Evolutionary conservation across 345 rosid genomes (phyloP).

Genomic region (Populus ilicifolia): DNA sequence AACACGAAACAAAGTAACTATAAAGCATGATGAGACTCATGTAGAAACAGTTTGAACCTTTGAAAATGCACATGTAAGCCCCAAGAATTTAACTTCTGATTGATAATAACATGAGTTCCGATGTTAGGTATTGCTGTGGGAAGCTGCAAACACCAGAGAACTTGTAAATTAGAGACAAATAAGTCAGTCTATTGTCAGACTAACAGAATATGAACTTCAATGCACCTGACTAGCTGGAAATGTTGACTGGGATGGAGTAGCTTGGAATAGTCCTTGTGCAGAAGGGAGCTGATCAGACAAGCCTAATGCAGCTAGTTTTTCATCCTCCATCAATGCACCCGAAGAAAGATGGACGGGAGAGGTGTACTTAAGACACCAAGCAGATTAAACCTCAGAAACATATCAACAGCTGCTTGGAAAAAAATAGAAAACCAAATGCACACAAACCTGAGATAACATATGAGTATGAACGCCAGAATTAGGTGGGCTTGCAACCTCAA

Average conservation of each 20-base stretch:
- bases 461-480: conserved; percentile 62
- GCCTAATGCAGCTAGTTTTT: conserved; percentile 63
- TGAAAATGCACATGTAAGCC: conserved; percentile 86
- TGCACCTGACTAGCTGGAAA: conserved; percentile 67
- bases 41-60: conserved; percentile 49
- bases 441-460: conserved; percentile 69
- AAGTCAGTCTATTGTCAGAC: neutral
- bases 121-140: conserved; percentile 70
- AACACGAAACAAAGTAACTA: neutral
- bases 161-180: conserved; percentile 4
- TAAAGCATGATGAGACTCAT: conserved; percentile 1
- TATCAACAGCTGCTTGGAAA: neutral
- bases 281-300: conserved; percentile 82
- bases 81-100: conserved; percentile 61
- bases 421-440: conserved; percentile 4
- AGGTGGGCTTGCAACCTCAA: conserved; percentile 62
- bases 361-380: conserved; percentile 50
- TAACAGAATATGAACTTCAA: neutral
- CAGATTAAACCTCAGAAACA: conserved; percentile 4
- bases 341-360: conserved; percentile 60
- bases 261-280: conserved; percentile 76
- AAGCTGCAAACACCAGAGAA: conserved; percentile 44
- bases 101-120: conserved; percentile 77
- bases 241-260: conserved; percentile 62
- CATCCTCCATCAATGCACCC: conserved; percentile 72